phyloP scores from a whole-genome alignment of 73 alveolate species.

The Paramecium caudatum region DNA sequence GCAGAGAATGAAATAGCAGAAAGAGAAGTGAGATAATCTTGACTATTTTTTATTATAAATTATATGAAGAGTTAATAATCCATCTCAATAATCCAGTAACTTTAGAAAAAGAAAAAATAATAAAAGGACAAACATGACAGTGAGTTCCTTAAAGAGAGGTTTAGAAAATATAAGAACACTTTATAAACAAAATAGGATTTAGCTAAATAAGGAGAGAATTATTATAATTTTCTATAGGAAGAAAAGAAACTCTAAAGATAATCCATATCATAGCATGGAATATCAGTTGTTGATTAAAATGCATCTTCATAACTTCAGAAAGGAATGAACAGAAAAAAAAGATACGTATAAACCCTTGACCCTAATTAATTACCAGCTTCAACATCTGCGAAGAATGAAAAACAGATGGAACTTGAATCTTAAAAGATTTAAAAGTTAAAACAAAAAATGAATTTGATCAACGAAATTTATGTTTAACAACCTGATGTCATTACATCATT shows the following conservation, averaged over 20 bases:
- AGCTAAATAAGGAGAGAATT: constrained; percentile 46
- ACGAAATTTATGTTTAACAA: neutral
- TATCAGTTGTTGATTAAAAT: constrained; percentile 3
- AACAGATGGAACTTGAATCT: neutral
- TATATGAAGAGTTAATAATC: too few relatives aligned
- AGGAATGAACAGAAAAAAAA: neutral
- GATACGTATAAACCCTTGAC: neutral
- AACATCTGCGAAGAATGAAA: neutral
- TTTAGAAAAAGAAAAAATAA: constrained; percentile 1
- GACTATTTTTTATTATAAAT: too few relatives aligned
- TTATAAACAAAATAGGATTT: neutral
- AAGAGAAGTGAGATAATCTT: too few relatives aligned
- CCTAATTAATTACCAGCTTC: neutral
- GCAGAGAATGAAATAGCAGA: too few relatives aligned
- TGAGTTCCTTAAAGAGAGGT: neutral
- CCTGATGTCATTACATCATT: neutral
- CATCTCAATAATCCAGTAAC: too few relatives aligned
- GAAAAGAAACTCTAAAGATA: constrained; percentile 10
- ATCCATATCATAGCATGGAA: neutral
- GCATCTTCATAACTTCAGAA: neutral
- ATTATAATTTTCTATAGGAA: neutral
- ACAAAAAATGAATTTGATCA: constrained; percentile 1
- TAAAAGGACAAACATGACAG: neutral
- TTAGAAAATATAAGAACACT: neutral
- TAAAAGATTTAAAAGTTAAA: neutral